Evolutionary conservation across 225 moss, liverwort and hornwort genomes (phyloP).

Genomic region (Lunularia cruciata): DNA sequence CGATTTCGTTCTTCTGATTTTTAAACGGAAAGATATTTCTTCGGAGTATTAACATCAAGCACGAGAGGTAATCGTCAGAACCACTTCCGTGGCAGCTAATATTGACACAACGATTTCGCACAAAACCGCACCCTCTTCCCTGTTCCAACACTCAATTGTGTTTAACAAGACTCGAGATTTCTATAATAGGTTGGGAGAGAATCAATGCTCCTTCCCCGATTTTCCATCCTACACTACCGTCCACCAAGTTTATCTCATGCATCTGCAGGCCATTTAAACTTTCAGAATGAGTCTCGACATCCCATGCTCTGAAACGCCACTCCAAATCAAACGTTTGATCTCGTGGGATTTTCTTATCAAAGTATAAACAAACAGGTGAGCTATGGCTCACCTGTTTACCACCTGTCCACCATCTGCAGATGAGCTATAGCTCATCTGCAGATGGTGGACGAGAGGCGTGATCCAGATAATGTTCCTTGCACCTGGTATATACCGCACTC

Average conservation of each 20-base stretch:
- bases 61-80: constrained; percentile 28
- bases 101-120: constrained; percentile 25
- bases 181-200: constrained; percentile 10
- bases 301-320: too few species aligned
- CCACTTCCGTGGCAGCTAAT: constrained; percentile 24
- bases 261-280: too few species aligned
- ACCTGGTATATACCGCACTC: too few species aligned
- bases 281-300: too few species aligned
- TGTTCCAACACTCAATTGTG: constrained; percentile 29
- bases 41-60: constrained; percentile 20
- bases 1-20: constrained; percentile 15
- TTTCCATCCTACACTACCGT: constrained; percentile 32
- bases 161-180: constrained; percentile 12
- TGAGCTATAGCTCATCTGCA: too few species aligned
- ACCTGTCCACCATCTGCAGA: too few species aligned
- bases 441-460: too few species aligned
- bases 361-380: too few species aligned
- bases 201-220: constrained; percentile 28
- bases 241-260: constrained; percentile 24
- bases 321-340: too few species aligned
- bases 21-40: constrained; percentile 13
- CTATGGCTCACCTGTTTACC: too few species aligned
- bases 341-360: too few species aligned
- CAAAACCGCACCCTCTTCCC: constrained; percentile 33
- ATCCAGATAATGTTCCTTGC: too few species aligned